Conservation (phyloP, 2,329 filamentous ascomycete genomes). For the Stachybotrys elegans region DNA sequence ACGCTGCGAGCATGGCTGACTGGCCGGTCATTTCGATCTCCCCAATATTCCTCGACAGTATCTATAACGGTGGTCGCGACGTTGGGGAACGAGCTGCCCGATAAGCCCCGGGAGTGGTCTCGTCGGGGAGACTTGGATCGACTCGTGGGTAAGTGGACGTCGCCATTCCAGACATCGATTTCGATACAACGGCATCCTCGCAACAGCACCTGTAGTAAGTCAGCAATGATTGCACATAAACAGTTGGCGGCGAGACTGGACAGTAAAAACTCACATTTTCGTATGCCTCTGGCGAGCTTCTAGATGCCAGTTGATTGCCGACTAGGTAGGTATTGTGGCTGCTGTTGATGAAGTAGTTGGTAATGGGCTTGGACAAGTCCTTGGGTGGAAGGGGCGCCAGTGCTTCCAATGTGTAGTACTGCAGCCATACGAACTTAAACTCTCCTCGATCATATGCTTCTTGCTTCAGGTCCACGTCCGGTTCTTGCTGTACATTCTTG, state of each 20-base stretch:
- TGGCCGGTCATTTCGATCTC: constrained; percentile 20
- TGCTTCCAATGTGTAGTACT: constrained; percentile 38
- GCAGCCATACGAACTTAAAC: constrained; percentile 46
- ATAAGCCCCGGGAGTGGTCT: constrained; percentile 42
- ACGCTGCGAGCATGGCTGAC: constrained; percentile 33
- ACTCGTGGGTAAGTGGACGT: constrained; percentile 31
- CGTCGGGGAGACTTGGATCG: constrained; percentile 32
- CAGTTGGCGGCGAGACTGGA: neutral
- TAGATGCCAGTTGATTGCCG: constrained; percentile 78
- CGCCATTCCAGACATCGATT: constrained; percentile 90
- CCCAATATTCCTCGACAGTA: constrained; percentile 27
- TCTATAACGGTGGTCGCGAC: constrained; percentile 35
- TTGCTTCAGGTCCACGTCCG: constrained; percentile 25
- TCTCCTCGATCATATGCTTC: constrained; percentile 41
- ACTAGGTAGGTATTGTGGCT: constrained; percentile 93
- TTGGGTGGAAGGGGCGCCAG: constrained; percentile 38
- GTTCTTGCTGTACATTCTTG: constrained; percentile 42
- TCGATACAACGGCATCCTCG: constrained; percentile 85
- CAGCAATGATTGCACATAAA: neutral
- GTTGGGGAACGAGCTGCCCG: constrained; percentile 40
- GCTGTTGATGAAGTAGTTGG: constrained; percentile 90
- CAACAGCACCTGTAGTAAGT: constrained; percentile 55
- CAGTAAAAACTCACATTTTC: constrained; percentile 53
- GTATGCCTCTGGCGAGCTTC: constrained; percentile 74
- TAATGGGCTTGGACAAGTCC: constrained; percentile 64